These are phyloP conservation scores for Leccinum olivaceopallidum DNA, from an alignment of 768 basidiomycete species.

Conservation along the genomic window DNA sequence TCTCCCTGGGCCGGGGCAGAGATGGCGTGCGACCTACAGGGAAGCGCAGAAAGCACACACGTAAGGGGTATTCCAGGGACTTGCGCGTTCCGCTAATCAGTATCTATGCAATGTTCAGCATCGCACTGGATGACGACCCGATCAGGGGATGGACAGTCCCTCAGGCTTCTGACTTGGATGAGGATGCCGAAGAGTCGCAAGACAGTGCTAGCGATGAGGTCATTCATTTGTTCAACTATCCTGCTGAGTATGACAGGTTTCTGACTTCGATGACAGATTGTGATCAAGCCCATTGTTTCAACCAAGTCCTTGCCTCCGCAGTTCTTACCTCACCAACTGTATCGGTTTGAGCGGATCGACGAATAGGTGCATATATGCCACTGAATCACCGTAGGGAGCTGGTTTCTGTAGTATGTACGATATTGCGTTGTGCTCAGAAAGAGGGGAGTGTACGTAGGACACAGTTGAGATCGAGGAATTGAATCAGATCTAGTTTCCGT, in stretches of 20 bases:
- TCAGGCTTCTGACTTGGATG: not conserved
- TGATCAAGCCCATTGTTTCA: not conserved
- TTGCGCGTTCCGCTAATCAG: not conserved
- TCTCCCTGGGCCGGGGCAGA: not conserved
- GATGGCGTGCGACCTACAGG: conserved; percentile 1
- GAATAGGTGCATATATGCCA: not conserved
- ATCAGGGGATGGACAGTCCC: not conserved
- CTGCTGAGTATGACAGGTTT: not conserved
- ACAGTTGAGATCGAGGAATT: no score
- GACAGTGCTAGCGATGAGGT: not conserved
- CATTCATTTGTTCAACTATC: not conserved
- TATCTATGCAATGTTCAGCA: not conserved
- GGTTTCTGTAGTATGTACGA: no score
- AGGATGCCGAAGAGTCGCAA: no score
- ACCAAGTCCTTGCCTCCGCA: not conserved
- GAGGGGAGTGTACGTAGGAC: no score
- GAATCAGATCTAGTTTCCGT: no score
- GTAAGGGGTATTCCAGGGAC: not conserved
- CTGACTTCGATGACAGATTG: not conserved
- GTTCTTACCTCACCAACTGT: not conserved
- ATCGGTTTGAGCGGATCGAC: not conserved
- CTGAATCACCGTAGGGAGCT: no score
- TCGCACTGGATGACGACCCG: not conserved
- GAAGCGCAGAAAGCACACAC: not conserved
- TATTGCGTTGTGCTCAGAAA: no score